Conservation (phyloP, 768 basidiomycete species). For the Pisolithus marmoratus region DNA sequence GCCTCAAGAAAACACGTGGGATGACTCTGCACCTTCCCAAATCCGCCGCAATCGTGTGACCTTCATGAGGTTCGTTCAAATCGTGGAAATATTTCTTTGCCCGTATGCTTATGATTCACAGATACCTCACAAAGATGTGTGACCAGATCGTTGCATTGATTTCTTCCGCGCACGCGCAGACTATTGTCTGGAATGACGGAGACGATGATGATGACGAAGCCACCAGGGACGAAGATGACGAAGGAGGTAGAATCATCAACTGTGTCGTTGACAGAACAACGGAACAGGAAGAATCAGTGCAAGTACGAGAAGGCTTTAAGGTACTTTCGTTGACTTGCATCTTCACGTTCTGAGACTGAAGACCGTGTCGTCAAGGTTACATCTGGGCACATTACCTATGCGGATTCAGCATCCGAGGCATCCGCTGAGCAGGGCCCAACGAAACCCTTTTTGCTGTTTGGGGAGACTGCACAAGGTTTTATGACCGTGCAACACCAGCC, state of each 20-base stretch:
- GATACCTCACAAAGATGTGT: constrained; percentile 49
- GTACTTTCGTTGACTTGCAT: constrained; percentile 18
- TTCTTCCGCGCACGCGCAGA: constrained; percentile 35
- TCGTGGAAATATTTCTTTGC: neutral
- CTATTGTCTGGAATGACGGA: constrained; percentile 38
- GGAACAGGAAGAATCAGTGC: constrained; percentile 45
- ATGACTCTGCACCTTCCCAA: constrained; percentile 37
- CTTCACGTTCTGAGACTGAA: too few relatives aligned
- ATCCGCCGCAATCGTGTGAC: constrained; percentile 45
- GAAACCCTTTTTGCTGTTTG: constrained; percentile 25
- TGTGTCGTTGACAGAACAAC: constrained; percentile 46
- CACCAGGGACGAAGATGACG: constrained; percentile 14
- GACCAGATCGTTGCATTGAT: constrained; percentile 47
- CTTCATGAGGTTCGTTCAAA: constrained; percentile 45
- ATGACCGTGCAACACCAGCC: constrained; percentile 21
- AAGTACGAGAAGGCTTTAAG: constrained; percentile 33
- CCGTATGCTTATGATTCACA: constrained; percentile 10
- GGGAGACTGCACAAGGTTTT: constrained; percentile 33
- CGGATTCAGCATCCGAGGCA: constrained; percentile 4
- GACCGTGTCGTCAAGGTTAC: neutral
- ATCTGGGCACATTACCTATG: constrained; percentile 7
- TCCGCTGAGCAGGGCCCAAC: constrained; percentile 6
- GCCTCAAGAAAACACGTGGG: constrained; percentile 52
- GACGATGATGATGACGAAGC: constrained; percentile 9
- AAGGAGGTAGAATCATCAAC: constrained; percentile 33